phyloP scores from a whole-genome alignment of 176 grass and related monocot genomes.

The Chloris gayana region DNA sequence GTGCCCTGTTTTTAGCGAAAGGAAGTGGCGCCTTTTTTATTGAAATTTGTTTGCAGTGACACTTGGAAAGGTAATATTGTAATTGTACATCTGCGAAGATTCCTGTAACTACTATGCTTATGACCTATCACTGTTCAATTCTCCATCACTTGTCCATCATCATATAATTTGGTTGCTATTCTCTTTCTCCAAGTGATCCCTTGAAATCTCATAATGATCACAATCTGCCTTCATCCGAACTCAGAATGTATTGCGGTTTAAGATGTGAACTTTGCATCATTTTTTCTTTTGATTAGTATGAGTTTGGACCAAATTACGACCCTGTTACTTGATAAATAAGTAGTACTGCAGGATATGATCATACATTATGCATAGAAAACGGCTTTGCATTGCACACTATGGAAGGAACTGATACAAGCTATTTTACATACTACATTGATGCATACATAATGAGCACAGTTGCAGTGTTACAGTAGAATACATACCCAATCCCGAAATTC shows the following conservation, averaged over 20 bases:
- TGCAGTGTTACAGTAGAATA: slow-evolving; percentile 28
- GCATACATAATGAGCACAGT: slow-evolving; percentile 28
- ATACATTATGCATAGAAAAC: slow-evolving; percentile 10
- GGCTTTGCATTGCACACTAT: slow-evolving; percentile 10
- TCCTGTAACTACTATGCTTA: not conserved
- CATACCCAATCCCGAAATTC: slow-evolving; percentile 20
- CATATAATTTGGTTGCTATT: not conserved
- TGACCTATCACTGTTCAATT: not conserved
- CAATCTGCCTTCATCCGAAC: not conserved
- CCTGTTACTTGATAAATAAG: slow-evolving; percentile 9
- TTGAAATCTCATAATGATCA: not conserved
- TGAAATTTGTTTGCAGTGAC: not conserved
- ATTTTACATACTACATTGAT: slow-evolving; percentile 36
- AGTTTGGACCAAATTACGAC: not conserved
- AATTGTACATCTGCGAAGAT: not conserved
- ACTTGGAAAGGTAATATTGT: not conserved
- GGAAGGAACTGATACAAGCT: slow-evolving; percentile 35
- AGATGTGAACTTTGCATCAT: not conserved
- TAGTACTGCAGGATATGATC: not conserved
- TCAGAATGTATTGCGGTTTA: slow-evolving; percentile 3
- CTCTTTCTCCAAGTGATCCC: not conserved
- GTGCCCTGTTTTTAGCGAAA: not conserved
- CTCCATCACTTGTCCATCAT: not conserved
- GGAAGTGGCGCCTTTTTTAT: not conserved
- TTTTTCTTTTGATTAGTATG: no score